Conservation (phyloP, 2,329 filamentous ascomycete genomes). For the Fusarium virguliforme region DNA sequence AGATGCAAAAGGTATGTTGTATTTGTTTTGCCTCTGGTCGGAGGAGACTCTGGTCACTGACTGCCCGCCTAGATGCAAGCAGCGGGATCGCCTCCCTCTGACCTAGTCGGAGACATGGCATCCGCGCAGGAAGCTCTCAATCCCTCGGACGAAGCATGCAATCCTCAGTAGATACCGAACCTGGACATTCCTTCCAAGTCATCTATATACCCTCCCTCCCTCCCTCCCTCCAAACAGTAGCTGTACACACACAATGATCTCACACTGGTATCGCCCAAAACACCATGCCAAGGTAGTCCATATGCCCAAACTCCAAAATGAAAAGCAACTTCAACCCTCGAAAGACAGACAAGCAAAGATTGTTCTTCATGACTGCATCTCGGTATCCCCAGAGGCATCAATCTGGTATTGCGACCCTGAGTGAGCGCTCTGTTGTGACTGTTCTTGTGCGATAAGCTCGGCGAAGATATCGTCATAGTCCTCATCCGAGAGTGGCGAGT, state of each 20-base stretch:
- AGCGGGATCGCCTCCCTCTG: slow-evolving; percentile 88
- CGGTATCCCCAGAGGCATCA: slow-evolving; percentile 62
- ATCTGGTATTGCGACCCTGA: slow-evolving; percentile 59
- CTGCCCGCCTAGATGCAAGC: slow-evolving; percentile 86
- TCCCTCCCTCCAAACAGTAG: slow-evolving; percentile 35
- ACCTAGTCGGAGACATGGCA: slow-evolving; percentile 91
- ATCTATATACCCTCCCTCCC: slow-evolving; percentile 53
- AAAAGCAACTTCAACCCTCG: slow-evolving; percentile 16
- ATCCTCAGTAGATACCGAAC: slow-evolving; percentile 67
- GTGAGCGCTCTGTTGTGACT: slow-evolving; percentile 30
- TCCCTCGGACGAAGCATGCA: slow-evolving; percentile 74
- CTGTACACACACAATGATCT: slow-evolving; percentile 49
- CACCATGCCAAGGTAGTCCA: slow-evolving; percentile 37
- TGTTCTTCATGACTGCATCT: slow-evolving; percentile 34
- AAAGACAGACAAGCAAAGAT: slow-evolving; percentile 2
- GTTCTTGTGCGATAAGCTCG: slow-evolving; percentile 57
- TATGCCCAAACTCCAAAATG: slow-evolving; percentile 43
- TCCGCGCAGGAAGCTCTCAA: slow-evolving; percentile 82
- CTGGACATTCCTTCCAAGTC: slow-evolving; percentile 43
- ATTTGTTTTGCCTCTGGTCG: slow-evolving; percentile 1
- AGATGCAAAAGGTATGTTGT: slow-evolving; percentile 92
- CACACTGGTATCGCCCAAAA: slow-evolving; percentile 42
- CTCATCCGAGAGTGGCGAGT: slow-evolving; percentile 66
- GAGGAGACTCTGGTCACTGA: slow-evolving; percentile 14
- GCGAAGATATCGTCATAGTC: slow-evolving; percentile 76